Evolutionary conservation across 2,329 filamentous ascomycete species (phyloP), one percentile per base, ranked within the genome.

Genomic region (Fusarium subglutinans): DNA sequence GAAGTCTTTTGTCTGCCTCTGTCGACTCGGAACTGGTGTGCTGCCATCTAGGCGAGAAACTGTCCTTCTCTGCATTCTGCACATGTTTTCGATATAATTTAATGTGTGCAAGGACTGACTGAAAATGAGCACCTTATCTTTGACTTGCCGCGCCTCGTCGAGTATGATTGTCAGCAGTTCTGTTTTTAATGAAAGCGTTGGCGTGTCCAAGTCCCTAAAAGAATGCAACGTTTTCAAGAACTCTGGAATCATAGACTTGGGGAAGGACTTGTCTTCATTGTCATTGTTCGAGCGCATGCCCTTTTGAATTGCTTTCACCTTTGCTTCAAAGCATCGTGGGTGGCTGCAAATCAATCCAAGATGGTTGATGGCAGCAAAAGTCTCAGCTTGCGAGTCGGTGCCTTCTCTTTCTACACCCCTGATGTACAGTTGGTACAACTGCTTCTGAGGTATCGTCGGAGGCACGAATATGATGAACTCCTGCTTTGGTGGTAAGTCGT

Each of bases 101-200:
- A 98, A 84, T 0, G 92, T 93, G 0, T 85, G 83, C 17, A 94
- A 85, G 20, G 90, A 93, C 61, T 94, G 92, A 1, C 92, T 93
- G 78, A 98, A 98, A 1, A 98, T 84, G 2, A 98, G 86, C 3
- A 95, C 88, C 77, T 95, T 95, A 80, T 98, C 95, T 2, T 87
- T 86, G 0, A 86, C 82, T 3, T 80, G 79, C 44, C 87, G 88
- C 12, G 92, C 91, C 71, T 92, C 87, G 28, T 91, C 85, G 1
- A 98, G 81, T 56, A 98, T 96, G 51, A 87, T 82, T 48, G 90
- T 82, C n/a, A 97, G 83, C 11, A 95, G 84, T 18, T 85, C 77
- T 12, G 92, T 88, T 78, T 96, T 96, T 78, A 90, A 87, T 2
- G 94, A 97, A 18, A 91, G 81, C 1, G 80, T 75, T 5, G 88